Evolutionary conservation across 768 basidiomycete species (phyloP).

Genomic region (Tubosaeta brunneosetosa): DNA sequence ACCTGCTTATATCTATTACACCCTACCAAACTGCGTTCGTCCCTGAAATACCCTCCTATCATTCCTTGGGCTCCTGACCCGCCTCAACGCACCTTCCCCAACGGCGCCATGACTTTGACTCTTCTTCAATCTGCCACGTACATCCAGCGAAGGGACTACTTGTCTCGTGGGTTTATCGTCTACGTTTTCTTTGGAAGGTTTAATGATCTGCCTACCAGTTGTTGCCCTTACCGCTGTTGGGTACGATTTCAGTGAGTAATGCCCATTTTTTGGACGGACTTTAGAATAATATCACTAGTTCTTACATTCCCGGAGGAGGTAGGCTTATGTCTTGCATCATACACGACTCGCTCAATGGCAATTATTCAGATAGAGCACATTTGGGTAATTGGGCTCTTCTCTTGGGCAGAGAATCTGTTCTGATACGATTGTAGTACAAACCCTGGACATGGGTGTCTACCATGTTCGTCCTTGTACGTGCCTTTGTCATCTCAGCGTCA

Average conservation of each 20-base stretch:
- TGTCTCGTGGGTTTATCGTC: background rate
- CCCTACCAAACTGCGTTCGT: background rate
- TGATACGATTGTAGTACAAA: background rate
- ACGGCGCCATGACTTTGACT: background rate
- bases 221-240: background rate
- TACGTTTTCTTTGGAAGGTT: background rate
- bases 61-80: background rate
- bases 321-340: background rate
- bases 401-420: background rate
- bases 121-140: background rate
- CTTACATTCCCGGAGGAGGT: background rate
- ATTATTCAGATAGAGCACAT: background rate
- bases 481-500: background rate
- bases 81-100: background rate
- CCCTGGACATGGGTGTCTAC: slow-evolving; percentile 1
- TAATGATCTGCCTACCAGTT: background rate
- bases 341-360: background rate
- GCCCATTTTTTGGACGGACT: background rate
- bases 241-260: background rate
- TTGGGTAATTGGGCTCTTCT: background rate
- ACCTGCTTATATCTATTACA: background rate
- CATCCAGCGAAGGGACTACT: background rate
- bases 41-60: background rate
- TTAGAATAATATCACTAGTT: background rate
- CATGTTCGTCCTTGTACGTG: background rate